A percentile compares a stretch with the other conserved stretches of the same genome.
Conservation (phyloP, 495 filamentous ascomycete genomes). For the Tuber melanosporum region DNA sequence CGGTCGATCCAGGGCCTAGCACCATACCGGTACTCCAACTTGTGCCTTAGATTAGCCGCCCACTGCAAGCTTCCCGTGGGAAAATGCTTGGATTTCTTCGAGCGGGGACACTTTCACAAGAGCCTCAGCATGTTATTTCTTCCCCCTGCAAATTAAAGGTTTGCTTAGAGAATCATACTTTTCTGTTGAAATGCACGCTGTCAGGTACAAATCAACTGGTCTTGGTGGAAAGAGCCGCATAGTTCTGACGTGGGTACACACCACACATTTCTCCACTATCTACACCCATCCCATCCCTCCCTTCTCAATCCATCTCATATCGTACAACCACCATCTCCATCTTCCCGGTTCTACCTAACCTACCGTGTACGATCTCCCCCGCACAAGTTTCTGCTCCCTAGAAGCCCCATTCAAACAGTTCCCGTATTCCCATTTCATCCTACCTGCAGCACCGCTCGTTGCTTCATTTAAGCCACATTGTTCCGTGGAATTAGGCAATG, state of each 20-base stretch:
- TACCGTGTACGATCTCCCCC: background rate
- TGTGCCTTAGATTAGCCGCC: background rate
- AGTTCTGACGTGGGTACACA: background rate
- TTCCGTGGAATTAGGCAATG: conserved; percentile 5
- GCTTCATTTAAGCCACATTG: background rate
- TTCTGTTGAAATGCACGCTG: background rate
- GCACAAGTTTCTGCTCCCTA: background rate
- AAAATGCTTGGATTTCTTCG: background rate
- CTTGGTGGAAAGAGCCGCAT: background rate
- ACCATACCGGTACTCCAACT: background rate
- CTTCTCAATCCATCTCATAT: background rate
- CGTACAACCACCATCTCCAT: background rate
- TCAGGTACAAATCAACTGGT: background rate
- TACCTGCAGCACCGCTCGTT: background rate
- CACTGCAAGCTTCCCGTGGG: background rate
- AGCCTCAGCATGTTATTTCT: background rate
- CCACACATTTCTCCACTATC: background rate
- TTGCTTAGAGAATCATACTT: background rate
- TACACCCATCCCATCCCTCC: background rate
- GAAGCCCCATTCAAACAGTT: background rate
- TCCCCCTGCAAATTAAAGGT: background rate
- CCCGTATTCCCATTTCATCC: background rate
- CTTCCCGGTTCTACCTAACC: background rate
- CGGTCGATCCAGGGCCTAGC: background rate
- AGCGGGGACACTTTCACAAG: background rate